Evolutionary conservation across 306 rosid species (phyloP).

Genomic region (Vicia faba): DNA sequence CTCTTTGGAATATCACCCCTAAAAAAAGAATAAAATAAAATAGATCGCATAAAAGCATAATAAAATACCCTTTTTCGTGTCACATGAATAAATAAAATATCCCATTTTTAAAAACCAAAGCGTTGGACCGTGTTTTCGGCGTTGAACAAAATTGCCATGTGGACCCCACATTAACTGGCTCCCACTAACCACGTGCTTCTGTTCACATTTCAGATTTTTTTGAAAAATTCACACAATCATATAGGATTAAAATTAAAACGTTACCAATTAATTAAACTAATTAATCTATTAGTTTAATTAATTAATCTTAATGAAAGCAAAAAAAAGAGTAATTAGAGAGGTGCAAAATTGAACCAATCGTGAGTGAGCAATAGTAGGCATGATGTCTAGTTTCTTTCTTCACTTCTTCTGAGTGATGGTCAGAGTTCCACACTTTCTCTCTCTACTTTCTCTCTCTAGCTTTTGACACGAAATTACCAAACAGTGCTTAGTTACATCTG

Average conservation of each 20-base stretch:
- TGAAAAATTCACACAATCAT: too few species aligned
- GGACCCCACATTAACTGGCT: constrained; percentile 54
- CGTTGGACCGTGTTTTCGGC: constrained; percentile 41
- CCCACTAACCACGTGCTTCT: constrained; percentile 78
- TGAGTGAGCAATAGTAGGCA: constrained; percentile 21
- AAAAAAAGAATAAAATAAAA: constrained; percentile 2
- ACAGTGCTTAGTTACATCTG: constrained; percentile 50
- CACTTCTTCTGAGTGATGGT: constrained; percentile 4
- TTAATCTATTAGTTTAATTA: too few species aligned
- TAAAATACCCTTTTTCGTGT: constrained; percentile 26
- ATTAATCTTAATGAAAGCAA: neutral
- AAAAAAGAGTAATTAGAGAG: neutral
- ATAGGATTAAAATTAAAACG: too few species aligned
- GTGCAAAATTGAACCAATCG: constrained; percentile 47
- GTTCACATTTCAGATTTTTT: constrained; percentile 44
- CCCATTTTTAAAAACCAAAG: neutral
- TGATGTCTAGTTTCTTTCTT: constrained; percentile 22
- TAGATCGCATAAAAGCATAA: neutral
- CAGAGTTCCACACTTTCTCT: constrained; percentile 37
- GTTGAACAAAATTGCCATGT: constrained; percentile 45
- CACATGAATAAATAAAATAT: constrained; percentile 31
- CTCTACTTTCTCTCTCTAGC: constrained; percentile 8
- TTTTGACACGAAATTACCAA: constrained; percentile 43
- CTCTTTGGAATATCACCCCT: constrained; percentile 1
- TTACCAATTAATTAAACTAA: too few species aligned